Base-by-base conservation (phyloP, 169 alveolate species). In the Plasmodium billcollinsi region DNA sequence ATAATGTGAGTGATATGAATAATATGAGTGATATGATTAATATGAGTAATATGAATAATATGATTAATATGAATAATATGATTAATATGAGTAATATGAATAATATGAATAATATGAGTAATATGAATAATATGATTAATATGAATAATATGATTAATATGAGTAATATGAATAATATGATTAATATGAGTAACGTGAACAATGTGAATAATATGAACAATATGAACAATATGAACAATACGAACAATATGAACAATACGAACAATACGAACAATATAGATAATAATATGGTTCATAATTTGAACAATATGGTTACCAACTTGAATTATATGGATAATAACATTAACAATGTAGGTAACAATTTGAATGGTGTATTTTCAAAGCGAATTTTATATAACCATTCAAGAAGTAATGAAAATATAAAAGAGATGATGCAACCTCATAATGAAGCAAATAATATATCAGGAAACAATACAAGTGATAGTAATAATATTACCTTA, bases 401-500 rank as follows among this genome's bases (percentile, higher is more conserved):
- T 62, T 15, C 39, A 62, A 62, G 11, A 14, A 62, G 29, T 9
- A 62, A 0, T 9, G 85, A 45, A 52, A 62, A 62, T 62, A 7
- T 62, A 5, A 62, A 62, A 43, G 49, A 71, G 80, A 45, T 21
- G 52, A 20, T 21, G 45, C 66, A 47, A 14, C 33, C 14, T 11
- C 11, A 3, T n/a, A 73, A 49, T 61, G 4, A 56, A 45, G 61
- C 49, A 20, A 59, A 4, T 49, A 49, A 15, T 9, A 6, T 21
- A 1, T 18, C 45, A 15, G 26, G 18, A 2, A 54, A 11, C 24
- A 62, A 62, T 11, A 21, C 2, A 12, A 24, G 14, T 62, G 26
- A 62, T 62, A 63, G n/a, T 20, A 43, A 15, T 43, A 76, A 76
- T 39, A 21, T 63, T 43, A 78, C 56, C 1, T 29, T 78, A 12